phyloP scores from a whole-genome alignment of 2,329 filamentous ascomycete genomes.

The Phialophora chinensis region DNA sequence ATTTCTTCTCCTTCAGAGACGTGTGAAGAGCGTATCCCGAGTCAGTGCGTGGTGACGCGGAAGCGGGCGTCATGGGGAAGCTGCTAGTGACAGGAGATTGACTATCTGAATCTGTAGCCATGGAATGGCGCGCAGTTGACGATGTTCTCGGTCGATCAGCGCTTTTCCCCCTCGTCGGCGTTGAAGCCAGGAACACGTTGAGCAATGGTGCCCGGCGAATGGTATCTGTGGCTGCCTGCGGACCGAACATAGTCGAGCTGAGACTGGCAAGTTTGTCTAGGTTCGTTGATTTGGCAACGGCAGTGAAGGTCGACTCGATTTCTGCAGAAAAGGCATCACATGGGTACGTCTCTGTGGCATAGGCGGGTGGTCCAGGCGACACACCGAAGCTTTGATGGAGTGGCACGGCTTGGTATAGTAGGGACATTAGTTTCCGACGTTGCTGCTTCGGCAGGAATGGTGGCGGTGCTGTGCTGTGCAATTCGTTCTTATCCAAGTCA shows the following conservation, averaged over 20 bases:
- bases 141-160: constrained; percentile 72
- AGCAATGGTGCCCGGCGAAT: constrained; percentile 71
- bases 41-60: constrained; percentile 85
- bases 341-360: constrained; percentile 90
- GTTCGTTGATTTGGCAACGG: constrained; percentile 71
- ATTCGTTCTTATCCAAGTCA: constrained; percentile 87
- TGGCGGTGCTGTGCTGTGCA: constrained; percentile 83
- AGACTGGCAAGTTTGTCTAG: constrained; percentile 86
- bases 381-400: constrained; percentile 89
- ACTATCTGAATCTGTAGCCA: constrained; percentile 61
- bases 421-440: constrained; percentile 82
- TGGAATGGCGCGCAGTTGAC: constrained; percentile 60
- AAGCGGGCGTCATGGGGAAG: constrained; percentile 77
- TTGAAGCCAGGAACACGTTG: constrained; percentile 86
- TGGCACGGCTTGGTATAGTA: constrained; percentile 87
- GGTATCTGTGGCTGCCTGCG: constrained; percentile 61
- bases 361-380: constrained; percentile 83
- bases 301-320: constrained; percentile 77
- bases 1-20: constrained; percentile 90
- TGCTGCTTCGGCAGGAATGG: constrained; percentile 83
- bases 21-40: constrained; percentile 87
- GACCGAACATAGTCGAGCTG: constrained; percentile 86
- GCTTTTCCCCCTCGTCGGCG: constrained; percentile 52
- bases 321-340: constrained; percentile 90
- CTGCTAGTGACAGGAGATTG: constrained; percentile 76